These are phyloP conservation scores for Obba rivulosa DNA, from an alignment of 768 basidiomycete species.

Conservation along the genomic window DNA sequence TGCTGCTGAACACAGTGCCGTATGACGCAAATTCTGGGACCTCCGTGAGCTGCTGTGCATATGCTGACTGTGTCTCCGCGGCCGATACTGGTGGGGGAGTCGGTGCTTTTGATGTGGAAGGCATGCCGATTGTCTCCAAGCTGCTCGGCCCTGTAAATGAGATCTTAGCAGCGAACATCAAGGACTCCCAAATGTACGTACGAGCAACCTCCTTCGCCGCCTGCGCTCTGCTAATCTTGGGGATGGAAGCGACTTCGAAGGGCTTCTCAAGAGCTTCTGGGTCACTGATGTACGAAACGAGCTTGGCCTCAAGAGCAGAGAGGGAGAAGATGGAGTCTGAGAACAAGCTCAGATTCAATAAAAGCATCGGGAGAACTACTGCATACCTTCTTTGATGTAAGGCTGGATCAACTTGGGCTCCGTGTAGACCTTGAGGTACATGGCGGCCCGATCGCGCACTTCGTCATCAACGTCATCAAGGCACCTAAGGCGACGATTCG, in stretches of 20 bases:
- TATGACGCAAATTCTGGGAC: constrained; percentile 84
- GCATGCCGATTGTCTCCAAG: constrained; percentile 78
- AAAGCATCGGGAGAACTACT: not conserved
- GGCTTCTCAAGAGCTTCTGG: constrained; percentile 60
- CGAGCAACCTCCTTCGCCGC: constrained; percentile 85
- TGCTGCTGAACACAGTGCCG: constrained; percentile 86
- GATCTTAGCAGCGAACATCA: not conserved
- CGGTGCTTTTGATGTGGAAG: constrained; percentile 50
- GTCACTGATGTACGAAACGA: constrained; percentile 93
- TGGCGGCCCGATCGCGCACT: constrained; percentile 93
- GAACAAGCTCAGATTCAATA: constrained; percentile 2
- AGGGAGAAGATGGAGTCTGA: constrained; percentile 93
- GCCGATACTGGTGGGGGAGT: constrained; percentile 74
- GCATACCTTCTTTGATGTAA: constrained; percentile 88
- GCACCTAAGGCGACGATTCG: constrained; percentile 63
- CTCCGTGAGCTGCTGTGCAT: constrained; percentile 77
- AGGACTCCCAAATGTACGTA: constrained; percentile 33
- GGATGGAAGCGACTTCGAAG: constrained; percentile 81
- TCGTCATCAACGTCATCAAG: constrained; percentile 98
- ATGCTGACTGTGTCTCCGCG: constrained; percentile 84
- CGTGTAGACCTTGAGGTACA: constrained; percentile 84
- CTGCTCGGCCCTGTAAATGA: constrained; percentile 65
- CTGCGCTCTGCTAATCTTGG: constrained; percentile 92
- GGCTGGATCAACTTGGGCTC: constrained; percentile 75
- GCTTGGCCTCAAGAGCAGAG: constrained; percentile 81